Conservation (phyloP, 441 rosid genomes). For the Isatis lusitanica region DNA sequence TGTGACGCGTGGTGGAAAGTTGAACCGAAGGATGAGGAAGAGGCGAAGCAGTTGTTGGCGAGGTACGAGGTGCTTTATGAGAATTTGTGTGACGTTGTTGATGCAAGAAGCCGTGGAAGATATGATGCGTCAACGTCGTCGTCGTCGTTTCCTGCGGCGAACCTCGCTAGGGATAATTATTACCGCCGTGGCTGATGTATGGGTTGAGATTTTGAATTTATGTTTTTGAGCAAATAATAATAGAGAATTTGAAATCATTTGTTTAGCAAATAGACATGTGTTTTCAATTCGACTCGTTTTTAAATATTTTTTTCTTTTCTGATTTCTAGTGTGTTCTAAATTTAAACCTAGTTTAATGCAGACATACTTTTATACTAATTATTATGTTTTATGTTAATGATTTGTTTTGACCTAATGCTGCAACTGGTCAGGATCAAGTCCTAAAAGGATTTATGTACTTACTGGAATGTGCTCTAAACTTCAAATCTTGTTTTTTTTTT, state of each 20-base stretch:
- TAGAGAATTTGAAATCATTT: background rate
- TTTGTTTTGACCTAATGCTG: background rate
- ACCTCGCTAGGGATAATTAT: background rate
- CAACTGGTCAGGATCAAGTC: no score
- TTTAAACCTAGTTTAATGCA: background rate
- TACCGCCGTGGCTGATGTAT: background rate
- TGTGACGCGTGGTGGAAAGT: slow-evolving; percentile 17
- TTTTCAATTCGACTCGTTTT: background rate
- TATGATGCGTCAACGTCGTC: background rate
- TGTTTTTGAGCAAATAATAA: background rate
- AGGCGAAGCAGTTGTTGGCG: background rate
- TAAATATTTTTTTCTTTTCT: background rate
- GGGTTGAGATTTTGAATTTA: background rate
- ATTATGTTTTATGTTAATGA: background rate
- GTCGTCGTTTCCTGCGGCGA: background rate
- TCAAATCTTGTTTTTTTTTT: no score
- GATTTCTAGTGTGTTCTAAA: background rate
- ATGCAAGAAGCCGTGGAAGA: background rate
- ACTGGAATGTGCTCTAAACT: no score
- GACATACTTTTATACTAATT: background rate
- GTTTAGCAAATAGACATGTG: background rate
- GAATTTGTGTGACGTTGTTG: slow-evolving; percentile 2
- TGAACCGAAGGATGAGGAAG: background rate
- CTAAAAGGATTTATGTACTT: no score
- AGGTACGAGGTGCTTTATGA: slow-evolving; percentile 5